A percentile compares a stretch with the other conserved stretches of the same genome.
phyloP scores from a whole-genome alignment of 2,329 filamentous ascomycete species.

The Colletotrichum ledebouriae region DNA sequence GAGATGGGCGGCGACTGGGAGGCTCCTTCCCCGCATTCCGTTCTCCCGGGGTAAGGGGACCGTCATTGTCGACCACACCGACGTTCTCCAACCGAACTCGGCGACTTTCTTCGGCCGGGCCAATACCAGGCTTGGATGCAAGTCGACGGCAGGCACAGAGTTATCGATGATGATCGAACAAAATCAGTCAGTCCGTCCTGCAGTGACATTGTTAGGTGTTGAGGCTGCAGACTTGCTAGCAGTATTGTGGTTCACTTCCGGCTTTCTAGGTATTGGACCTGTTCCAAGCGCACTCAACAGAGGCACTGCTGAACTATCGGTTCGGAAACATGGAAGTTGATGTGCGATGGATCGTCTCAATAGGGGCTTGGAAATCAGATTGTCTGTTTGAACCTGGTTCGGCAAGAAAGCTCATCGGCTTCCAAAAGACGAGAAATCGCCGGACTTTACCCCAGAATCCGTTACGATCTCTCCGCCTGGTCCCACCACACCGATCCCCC shows the following conservation, averaged over 20 bases:
- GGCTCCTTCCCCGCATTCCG: conserved; percentile 45
- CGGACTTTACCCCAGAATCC: conserved; percentile 27
- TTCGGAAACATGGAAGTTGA: conserved; percentile 10
- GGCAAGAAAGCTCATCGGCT: background rate
- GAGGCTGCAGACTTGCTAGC: no score
- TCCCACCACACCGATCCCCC: conserved; percentile 17
- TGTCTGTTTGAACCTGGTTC: no score
- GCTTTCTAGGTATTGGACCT: no score
- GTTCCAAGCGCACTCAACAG: no score
- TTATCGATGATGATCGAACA: no score
- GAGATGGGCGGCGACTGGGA: conserved; percentile 5
- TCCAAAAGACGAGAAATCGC: conserved; percentile 8
- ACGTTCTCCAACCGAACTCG: conserved; percentile 29
- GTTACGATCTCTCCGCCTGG: conserved; percentile 13
- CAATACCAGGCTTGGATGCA: background rate
- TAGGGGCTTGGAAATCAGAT: no score
- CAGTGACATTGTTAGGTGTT: no score
- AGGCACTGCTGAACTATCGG: no score
- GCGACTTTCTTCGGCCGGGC: conserved; percentile 20
- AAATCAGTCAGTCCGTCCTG: background rate
- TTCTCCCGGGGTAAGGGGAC: conserved; percentile 40
- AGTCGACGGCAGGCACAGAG: background rate
- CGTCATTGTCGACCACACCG: conserved; percentile 33
- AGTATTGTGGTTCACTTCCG: no score
- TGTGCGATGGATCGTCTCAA: no score